Evolutionary conservation across 2,329 filamentous ascomycete genomes (phyloP).

Genomic region (Cladorrhinum sp.): DNA sequence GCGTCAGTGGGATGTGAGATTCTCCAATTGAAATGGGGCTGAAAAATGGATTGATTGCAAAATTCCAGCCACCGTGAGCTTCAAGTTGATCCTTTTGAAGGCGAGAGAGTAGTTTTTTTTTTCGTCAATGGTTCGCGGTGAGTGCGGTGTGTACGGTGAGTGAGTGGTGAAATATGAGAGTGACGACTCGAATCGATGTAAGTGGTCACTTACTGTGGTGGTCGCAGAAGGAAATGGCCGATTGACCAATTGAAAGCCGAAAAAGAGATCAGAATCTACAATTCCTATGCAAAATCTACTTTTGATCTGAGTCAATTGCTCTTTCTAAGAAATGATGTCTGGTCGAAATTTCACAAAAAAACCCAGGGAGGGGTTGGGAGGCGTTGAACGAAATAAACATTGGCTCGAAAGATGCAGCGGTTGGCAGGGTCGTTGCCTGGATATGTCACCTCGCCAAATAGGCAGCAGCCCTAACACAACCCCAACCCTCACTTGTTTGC

Average conservation of each 20-base stretch:
- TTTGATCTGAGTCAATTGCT: neutral
- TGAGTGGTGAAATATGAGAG: neutral
- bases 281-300: no score
- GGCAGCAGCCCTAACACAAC: constrained; percentile 19
- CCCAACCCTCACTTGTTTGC: constrained; percentile 15
- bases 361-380: neutral
- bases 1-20: no score
- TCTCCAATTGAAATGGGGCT: no score
- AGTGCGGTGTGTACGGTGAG: neutral
- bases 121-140: neutral
- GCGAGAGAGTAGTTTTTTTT: neutral
- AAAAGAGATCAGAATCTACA: no score
- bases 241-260: no score
- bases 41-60: no score
- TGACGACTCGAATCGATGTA: no score
- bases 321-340: neutral
- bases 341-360: neutral
- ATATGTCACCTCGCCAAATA: neutral
- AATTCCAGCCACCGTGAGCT: no score
- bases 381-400: neutral
- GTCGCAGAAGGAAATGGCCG: neutral
- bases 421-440: constrained; percentile 11
- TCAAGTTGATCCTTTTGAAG: no score
- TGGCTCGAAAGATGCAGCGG: neutral
- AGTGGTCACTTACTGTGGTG: no score